Percentiles rank a stretch among this genome's conserved stretches.
Conservation (phyloP, 495 filamentous ascomycete species). For the Aspergillus hancockii region DNA sequence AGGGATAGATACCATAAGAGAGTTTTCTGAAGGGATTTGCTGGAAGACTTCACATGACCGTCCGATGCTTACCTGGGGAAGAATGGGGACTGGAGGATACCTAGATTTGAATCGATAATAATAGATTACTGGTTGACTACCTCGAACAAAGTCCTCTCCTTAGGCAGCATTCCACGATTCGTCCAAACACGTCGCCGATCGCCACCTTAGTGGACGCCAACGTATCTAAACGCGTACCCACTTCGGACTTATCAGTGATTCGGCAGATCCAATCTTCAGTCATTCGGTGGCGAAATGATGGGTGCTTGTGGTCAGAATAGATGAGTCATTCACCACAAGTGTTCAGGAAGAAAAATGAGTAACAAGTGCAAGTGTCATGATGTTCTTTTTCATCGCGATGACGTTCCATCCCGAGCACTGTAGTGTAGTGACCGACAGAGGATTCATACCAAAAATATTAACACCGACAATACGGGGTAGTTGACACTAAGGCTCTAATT, state of each 20-base stretch:
- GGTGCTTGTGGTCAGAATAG: background rate
- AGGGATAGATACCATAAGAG: background rate
- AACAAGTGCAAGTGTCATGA: background rate
- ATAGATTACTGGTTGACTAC: background rate
- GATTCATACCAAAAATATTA: too few relatives aligned
- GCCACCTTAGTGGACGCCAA: slow-evolving; percentile 3
- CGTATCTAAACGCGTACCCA: slow-evolving; percentile 7
- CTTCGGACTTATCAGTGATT: slow-evolving; percentile 4
- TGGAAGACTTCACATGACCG: background rate
- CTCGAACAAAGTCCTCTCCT: background rate
- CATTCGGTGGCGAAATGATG: background rate
- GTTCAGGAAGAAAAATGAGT: background rate
- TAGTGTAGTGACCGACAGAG: too few relatives aligned
- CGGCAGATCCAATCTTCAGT: slow-evolving; percentile 7
- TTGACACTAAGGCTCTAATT: too few relatives aligned
- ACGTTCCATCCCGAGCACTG: too few relatives aligned
- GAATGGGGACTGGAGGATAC: background rate
- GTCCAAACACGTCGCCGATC: slow-evolving; percentile 7
- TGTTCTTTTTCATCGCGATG: background rate
- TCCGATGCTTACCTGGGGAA: background rate
- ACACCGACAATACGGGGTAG: too few relatives aligned
- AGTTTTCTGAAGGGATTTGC: background rate
- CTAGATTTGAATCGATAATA: slow-evolving; percentile 2
- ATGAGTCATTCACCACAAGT: background rate
- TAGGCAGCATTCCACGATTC: slow-evolving; percentile 1